Percentiles rank a stretch among this genome's conserved stretches.
phyloP scores from a whole-genome alignment of 23 red algal species.

The Gracilaria gracilis region DNA sequence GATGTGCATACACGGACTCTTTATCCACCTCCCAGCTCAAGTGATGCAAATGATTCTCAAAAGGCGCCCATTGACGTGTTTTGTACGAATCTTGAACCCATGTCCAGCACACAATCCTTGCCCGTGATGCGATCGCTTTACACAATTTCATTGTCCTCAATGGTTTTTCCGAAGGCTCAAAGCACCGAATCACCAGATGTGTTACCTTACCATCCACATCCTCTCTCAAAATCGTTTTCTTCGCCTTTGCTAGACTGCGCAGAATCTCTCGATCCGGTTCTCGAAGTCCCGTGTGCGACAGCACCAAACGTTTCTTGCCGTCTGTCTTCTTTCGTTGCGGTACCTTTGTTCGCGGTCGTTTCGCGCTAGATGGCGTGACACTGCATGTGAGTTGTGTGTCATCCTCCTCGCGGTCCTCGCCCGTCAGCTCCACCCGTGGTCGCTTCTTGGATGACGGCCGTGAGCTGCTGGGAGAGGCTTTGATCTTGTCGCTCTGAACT shows the following conservation, averaged over 20 bases:
- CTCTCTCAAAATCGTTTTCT: neutral
- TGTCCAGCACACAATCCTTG: constrained; percentile 62
- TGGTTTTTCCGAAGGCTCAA: neutral
- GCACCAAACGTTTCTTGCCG: neutral
- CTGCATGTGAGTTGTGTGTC: neutral
- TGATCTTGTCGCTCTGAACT: too few species aligned
- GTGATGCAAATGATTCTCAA: constrained; percentile 9
- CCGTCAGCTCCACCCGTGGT: neutral
- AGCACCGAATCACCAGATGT: constrained; percentile 36
- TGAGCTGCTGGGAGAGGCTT: neutral
- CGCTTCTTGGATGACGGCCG: neutral
- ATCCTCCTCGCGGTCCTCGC: neutral
- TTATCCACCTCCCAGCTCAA: constrained; percentile 43
- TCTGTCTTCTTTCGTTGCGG: neutral
- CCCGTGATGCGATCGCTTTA: constrained; percentile 35
- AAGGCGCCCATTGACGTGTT: neutral
- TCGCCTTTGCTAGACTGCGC: constrained; percentile 31
- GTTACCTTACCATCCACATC: constrained; percentile 53
- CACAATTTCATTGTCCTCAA: constrained; percentile 69
- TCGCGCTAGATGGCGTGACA: neutral
- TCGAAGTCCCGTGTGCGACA: constrained; percentile 61
- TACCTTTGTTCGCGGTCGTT: constrained; percentile 10
- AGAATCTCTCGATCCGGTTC: constrained; percentile 28
- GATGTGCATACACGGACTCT: constrained; percentile 9
- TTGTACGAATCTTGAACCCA: constrained; percentile 47